Conservation (phyloP, 108 stramenopile species). For the Epithemia pelagica region DNA sequence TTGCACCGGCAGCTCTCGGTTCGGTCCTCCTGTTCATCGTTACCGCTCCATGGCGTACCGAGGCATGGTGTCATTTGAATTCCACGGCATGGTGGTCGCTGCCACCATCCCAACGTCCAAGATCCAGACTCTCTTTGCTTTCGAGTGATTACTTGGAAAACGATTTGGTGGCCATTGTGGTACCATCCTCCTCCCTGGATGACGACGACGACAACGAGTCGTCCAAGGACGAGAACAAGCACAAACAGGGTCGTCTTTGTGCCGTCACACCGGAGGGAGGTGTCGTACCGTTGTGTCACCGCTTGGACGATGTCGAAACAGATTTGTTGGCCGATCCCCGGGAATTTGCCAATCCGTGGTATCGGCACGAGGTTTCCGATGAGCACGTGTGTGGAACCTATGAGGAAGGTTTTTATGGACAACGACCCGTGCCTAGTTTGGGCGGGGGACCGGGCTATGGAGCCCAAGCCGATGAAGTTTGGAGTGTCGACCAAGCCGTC, state of each 20-base stretch:
- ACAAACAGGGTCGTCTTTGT: slow-evolving; percentile 11
- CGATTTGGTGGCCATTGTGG: slow-evolving; percentile 25
- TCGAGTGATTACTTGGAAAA: slow-evolving; percentile 30
- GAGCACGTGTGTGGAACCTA: slow-evolving; percentile 18
- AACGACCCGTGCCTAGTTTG: slow-evolving; percentile 55
- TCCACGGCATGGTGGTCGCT: no score
- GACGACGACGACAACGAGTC: no score
- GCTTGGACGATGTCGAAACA: slow-evolving; percentile 53
- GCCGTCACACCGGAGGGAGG: slow-evolving; percentile 23
- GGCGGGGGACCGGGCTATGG: slow-evolving; percentile 65
- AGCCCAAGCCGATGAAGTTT: slow-evolving; percentile 53
- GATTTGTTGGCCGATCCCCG: slow-evolving; percentile 59
- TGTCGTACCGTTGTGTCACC: slow-evolving; percentile 33
- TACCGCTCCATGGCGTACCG: no score
- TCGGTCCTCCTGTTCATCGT: no score
- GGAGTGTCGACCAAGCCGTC: slow-evolving; percentile 45
- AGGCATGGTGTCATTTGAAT: no score
- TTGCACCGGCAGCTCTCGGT: no score
- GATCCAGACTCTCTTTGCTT: neutral
- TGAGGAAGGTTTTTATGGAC: slow-evolving; percentile 63
- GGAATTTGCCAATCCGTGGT: slow-evolving; percentile 6
- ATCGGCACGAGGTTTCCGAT: slow-evolving; percentile 17
- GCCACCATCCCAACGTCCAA: neutral
- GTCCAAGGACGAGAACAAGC: neutral
- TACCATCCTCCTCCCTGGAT: neutral